Conservation (phyloP, 2,329 filamentous ascomycete species). For the Venturia nashicola region DNA sequence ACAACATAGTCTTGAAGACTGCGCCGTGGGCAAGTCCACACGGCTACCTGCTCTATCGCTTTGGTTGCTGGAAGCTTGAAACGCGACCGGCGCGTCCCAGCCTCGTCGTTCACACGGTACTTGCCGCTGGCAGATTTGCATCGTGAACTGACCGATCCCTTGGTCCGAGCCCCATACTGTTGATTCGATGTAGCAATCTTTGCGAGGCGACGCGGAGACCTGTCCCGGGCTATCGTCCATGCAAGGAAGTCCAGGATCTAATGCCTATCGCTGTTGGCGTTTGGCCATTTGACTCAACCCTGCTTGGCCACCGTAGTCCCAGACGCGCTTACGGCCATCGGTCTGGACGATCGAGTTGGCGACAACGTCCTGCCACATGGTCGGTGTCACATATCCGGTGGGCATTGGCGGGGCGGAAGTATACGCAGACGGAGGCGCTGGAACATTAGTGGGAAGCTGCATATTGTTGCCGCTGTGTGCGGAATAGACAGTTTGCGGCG, state of each 20-base stretch:
- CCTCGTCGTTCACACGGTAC: neutral
- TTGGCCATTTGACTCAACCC: conserved; percentile 1
- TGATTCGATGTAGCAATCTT: neutral
- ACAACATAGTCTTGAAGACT: neutral
- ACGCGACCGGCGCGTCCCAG: neutral
- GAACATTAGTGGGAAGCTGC: conserved; percentile 3
- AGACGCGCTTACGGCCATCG: conserved; percentile 31
- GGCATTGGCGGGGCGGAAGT: neutral
- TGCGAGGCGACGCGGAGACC: neutral
- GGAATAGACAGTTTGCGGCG: conserved; percentile 1
- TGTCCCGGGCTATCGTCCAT: neutral
- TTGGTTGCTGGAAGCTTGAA: neutral
- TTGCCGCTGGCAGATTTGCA: neutral
- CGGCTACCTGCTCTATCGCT: neutral
- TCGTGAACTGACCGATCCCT: neutral
- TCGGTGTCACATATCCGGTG: conserved; percentile 30
- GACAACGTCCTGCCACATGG: conserved; percentile 40
- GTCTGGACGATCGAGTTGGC: conserved; percentile 23
- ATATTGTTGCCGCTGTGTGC: neutral
- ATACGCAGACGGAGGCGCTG: neutral
- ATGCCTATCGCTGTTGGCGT: conserved; percentile 6
- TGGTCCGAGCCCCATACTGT: neutral
- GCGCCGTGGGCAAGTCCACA: neutral
- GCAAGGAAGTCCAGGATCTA: neutral
- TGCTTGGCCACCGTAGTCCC: conserved; percentile 20